phyloP scores from a whole-genome alignment of 148 eudicot genomes.

The Nyssa sinensis region DNA sequence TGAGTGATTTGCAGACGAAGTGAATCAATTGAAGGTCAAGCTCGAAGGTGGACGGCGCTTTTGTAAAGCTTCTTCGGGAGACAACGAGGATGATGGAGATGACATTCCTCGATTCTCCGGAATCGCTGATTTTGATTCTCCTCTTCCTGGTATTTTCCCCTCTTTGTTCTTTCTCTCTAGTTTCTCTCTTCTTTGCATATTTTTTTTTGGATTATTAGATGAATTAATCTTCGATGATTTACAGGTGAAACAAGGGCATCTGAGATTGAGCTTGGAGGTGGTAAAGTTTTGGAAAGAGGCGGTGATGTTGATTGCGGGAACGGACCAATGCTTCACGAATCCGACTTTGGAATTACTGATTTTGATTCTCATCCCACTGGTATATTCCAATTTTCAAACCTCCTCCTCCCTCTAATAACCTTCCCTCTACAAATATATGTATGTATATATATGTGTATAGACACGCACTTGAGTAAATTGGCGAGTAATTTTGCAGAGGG shows the following conservation, averaged over 20 bases:
- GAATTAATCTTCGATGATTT: neutral
- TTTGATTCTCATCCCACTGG: constrained; percentile 13
- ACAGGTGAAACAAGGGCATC: constrained; percentile 8
- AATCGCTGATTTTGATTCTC: constrained; percentile 54
- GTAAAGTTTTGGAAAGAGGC: no score
- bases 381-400: constrained; percentile 7
- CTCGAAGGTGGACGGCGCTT: constrained; percentile 14
- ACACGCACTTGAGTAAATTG: no score
- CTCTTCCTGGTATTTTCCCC: constrained; percentile 20
- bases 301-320: neutral
- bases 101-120: constrained; percentile 42
- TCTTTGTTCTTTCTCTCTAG: neutral
- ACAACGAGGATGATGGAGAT: neutral
- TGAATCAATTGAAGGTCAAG: neutral
- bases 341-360: neutral
- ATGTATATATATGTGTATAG: no score
- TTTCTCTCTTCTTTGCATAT: no score
- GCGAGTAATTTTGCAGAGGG: constrained; percentile 11
- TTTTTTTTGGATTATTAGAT: no score
- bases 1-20: constrained; percentile 2
- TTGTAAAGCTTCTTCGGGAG: neutral
- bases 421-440: neutral
- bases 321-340: neutral
- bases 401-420: no score
- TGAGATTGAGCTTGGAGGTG: neutral